phyloP scores from a whole-genome alignment of 495 filamentous ascomycete genomes.

The Astrothelium subdiscretum region DNA sequence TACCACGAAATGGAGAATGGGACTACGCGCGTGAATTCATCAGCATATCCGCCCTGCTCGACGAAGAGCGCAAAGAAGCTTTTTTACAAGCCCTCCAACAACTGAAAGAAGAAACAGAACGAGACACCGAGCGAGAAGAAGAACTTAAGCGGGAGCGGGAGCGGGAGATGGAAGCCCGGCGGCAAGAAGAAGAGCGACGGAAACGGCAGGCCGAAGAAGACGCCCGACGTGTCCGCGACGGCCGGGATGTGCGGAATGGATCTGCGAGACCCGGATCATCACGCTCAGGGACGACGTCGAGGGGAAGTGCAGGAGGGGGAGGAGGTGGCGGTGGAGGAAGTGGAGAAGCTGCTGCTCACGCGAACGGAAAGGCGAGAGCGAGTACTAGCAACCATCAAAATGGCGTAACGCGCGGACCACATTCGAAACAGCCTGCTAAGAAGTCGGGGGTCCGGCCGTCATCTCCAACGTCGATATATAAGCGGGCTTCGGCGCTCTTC shows the following conservation, averaged over 20 bases:
- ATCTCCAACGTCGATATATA: conserved; percentile 25
- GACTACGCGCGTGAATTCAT: conserved; percentile 89
- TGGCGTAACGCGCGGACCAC: background rate
- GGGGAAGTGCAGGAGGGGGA: conserved; percentile 17
- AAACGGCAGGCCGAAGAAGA: conserved; percentile 34
- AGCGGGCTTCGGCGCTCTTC: conserved; percentile 38
- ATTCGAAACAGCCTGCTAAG: conserved; percentile 22
- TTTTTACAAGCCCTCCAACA: conserved; percentile 59
- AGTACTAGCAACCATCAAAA: background rate
- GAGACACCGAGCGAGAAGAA: conserved; percentile 56
- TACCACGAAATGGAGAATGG: conserved; percentile 87
- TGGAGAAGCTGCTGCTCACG: background rate
- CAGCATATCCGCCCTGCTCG: conserved; percentile 65
- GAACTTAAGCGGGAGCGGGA: conserved; percentile 51
- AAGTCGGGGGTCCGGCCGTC: conserved; percentile 26
- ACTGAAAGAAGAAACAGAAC: conserved; percentile 55
- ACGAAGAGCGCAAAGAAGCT: conserved; percentile 81
- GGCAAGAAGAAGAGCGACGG: conserved; percentile 51
- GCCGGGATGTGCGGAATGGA: conserved; percentile 50
- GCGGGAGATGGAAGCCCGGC: conserved; percentile 44
- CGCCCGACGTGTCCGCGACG: conserved; percentile 43
- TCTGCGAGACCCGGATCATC: background rate
- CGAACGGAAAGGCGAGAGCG: conserved; percentile 10
- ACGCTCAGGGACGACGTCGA: conserved; percentile 34
- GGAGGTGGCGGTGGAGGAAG: conserved; percentile 2